phyloP scores from a whole-genome alignment of 495 filamentous ascomycete genomes.

The Chaetomium cochliodes region DNA sequence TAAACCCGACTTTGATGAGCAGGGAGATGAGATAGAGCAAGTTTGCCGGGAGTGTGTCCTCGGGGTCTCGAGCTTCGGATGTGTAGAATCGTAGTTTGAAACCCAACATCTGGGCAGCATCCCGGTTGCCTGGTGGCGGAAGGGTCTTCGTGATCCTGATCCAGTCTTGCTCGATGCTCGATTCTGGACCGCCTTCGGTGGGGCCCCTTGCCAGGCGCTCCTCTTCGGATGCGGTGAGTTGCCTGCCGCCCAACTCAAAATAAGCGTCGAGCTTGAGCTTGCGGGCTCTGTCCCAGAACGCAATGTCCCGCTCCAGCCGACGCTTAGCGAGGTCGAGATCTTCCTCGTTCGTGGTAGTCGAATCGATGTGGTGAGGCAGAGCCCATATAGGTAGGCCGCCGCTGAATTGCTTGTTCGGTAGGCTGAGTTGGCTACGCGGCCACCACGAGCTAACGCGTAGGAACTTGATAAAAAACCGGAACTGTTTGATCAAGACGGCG shows the following conservation, averaged over 20 bases:
- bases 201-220: constrained; percentile 47
- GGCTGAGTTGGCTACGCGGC: constrained; percentile 61
- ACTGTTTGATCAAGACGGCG: constrained; percentile 51
- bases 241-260: constrained; percentile 75
- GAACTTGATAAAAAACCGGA: constrained; percentile 89
- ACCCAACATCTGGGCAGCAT: constrained; percentile 90
- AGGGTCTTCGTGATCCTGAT: constrained; percentile 74
- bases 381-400: constrained; percentile 79
- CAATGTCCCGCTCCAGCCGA: constrained; percentile 63
- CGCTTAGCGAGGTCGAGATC: constrained; percentile 49
- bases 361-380: constrained; percentile 61
- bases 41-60: constrained; percentile 78
- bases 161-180: constrained; percentile 63
- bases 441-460: constrained; percentile 94
- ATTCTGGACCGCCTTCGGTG: constrained; percentile 42
- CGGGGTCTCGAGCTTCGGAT: constrained; percentile 62
- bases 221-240: constrained; percentile 51
- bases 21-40: constrained; percentile 86
- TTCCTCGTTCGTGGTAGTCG: constrained; percentile 62
- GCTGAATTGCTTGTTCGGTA: constrained; percentile 36
- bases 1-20: constrained; percentile 95
- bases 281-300: constrained; percentile 80
- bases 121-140: constrained; percentile 79
- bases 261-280: constrained; percentile 76
- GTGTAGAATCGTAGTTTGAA: constrained; percentile 97